phyloP scores from a whole-genome alignment of 2,329 filamentous ascomycete species.

The Tricladium varicosporioides region DNA sequence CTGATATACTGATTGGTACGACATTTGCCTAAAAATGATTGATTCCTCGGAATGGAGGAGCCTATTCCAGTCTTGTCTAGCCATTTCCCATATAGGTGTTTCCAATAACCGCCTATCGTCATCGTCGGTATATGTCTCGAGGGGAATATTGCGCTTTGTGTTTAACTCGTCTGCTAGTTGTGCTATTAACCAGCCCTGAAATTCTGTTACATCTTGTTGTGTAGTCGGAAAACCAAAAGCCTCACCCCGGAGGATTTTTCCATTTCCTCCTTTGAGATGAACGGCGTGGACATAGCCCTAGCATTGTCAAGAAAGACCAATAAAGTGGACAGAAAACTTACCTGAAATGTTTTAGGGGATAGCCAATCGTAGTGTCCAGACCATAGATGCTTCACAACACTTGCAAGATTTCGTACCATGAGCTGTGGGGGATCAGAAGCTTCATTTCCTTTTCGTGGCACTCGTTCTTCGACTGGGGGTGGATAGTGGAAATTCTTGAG shows the following conservation, averaged over 20 bases:
- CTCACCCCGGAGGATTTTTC: background rate
- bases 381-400: constrained; percentile 47
- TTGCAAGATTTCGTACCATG: constrained; percentile 58
- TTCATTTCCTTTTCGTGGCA: constrained; percentile 62
- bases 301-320: constrained; percentile 5
- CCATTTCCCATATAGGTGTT: constrained; percentile 15
- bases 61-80: background rate
- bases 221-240: constrained; percentile 63
- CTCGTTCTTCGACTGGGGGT: constrained; percentile 52
- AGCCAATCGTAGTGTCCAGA: constrained; percentile 37
- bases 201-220: constrained; percentile 92
- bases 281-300: constrained; percentile 28
- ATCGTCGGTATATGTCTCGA: constrained; percentile 32
- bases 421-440: constrained; percentile 53
- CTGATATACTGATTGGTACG: no score
- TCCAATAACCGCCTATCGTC: constrained; percentile 59
- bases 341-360: constrained; percentile 56
- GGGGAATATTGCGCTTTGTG: constrained; percentile 55
- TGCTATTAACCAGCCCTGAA: constrained; percentile 78
- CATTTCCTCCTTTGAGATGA: constrained; percentile 3
- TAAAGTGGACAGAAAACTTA: constrained; percentile 35
- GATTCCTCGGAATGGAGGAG: no score
- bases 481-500: constrained; percentile 58
- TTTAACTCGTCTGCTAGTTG: constrained; percentile 88
- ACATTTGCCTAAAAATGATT: no score